These are phyloP conservation scores for Trypanosoma conorhini DNA, from an alignment of 208 protist species.

Conservation along the genomic window DNA sequence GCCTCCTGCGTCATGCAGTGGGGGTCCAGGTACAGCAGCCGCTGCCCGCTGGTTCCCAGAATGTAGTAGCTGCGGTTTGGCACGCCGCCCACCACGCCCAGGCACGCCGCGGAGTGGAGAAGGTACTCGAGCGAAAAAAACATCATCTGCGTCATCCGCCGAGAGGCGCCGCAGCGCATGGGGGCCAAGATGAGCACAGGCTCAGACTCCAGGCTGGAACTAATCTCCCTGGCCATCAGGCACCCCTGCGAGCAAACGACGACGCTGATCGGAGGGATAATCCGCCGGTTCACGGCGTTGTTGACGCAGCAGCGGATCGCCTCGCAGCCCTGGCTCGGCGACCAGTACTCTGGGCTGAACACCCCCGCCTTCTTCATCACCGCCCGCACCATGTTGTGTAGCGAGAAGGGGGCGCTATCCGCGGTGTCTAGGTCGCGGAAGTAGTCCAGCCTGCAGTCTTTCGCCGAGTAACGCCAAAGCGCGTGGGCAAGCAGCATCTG, in stretches of 20 bases:
- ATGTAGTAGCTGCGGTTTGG: slow-evolving; percentile 75
- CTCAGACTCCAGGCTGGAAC: slow-evolving; percentile 15
- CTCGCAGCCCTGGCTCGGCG: slow-evolving; percentile 71
- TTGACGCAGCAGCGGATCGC: slow-evolving; percentile 54
- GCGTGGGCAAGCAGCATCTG: slow-evolving; percentile 88
- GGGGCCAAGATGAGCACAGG: slow-evolving; percentile 65
- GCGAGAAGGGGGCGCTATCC: slow-evolving; percentile 52
- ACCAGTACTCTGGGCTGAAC: slow-evolving; percentile 74
- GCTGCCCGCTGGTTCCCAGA: slow-evolving; percentile 54
- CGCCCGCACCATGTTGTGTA: slow-evolving; percentile 63
- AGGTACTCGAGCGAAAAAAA: slow-evolving; percentile 61
- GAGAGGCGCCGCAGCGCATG: slow-evolving; percentile 43
- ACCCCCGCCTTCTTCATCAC: slow-evolving; percentile 28
- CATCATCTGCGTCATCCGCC: slow-evolving; percentile 49
- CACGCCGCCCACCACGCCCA: slow-evolving; percentile 73
- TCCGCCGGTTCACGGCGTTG: slow-evolving; percentile 29
- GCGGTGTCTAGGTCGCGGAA: slow-evolving; percentile 48
- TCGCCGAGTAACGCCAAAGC: slow-evolving; percentile 36
- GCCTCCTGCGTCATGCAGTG: slow-evolving; percentile 55
- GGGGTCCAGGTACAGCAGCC: slow-evolving; percentile 76
- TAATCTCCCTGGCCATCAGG: slow-evolving; percentile 50
- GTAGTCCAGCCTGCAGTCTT: slow-evolving; percentile 37
- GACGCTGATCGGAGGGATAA: slow-evolving; percentile 37
- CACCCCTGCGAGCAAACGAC: slow-evolving; percentile 49
- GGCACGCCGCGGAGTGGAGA: slow-evolving; percentile 49